A percentile compares a stretch with the other conserved stretches of the same genome.
Conservation (phyloP, 2,329 filamentous ascomycete species). For the Canariomyces notabilis region DNA sequence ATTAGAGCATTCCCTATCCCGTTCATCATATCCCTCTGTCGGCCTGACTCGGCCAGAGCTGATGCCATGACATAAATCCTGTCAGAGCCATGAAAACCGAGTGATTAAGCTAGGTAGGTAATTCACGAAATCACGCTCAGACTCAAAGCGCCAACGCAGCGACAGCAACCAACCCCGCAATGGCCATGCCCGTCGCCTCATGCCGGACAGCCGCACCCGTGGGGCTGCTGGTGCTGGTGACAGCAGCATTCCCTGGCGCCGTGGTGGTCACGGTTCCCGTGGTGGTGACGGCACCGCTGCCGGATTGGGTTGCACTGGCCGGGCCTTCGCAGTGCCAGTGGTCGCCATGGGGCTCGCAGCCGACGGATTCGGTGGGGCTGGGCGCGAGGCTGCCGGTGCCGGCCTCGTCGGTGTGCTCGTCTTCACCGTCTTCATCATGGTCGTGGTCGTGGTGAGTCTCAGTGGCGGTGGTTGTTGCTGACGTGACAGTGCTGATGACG, state of each 20-base stretch:
- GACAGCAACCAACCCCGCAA: constrained; percentile 13
- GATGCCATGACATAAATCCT: too few species aligned
- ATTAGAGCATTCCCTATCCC: too few species aligned
- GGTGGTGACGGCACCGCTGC: not conserved
- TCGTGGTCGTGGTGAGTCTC: constrained; percentile 8
- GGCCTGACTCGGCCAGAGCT: too few species aligned
- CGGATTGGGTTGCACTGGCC: not conserved
- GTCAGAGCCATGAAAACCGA: too few species aligned
- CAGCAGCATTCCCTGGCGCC: too few species aligned
- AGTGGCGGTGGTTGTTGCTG: not conserved
- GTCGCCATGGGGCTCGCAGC: constrained; percentile 23
- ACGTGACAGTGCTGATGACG: not conserved
- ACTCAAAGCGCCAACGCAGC: constrained; percentile 14
- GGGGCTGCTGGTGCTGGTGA: constrained; percentile 1
- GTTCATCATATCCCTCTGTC: too few species aligned
- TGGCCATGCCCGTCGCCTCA: constrained; percentile 11
- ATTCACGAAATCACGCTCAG: not conserved
- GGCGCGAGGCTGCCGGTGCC: constrained; percentile 16
- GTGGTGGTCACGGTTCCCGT: not conserved
- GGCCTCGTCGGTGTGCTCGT: constrained; percentile 7
- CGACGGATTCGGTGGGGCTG: constrained; percentile 22
- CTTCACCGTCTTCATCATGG: constrained; percentile 7
- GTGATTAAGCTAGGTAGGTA: too few species aligned
- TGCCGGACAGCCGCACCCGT: constrained; percentile 8
- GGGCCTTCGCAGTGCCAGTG: constrained; percentile 24